These are phyloP conservation scores for Pelargonium myrrhifolium DNA, from an alignment of 441 rosid species.

Conservation along the genomic window DNA sequence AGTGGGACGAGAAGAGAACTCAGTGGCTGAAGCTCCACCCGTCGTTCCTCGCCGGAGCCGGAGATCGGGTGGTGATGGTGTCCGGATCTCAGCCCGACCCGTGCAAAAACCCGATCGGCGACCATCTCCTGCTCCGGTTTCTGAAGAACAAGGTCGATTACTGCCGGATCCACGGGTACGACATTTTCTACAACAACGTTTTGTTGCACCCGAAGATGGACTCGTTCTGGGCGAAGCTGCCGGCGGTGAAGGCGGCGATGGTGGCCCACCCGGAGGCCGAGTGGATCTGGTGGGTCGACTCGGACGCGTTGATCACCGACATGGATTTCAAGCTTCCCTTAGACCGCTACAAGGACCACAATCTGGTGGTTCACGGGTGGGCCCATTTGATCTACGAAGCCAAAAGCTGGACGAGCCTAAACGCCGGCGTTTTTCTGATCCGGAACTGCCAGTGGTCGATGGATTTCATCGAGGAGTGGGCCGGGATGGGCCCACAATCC, in stretches of 20 bases:
- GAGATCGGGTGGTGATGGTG: slow-evolving; percentile 55
- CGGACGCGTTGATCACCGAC: slow-evolving; percentile 83
- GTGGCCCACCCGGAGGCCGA: slow-evolving; percentile 93
- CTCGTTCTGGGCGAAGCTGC: slow-evolving; percentile 74
- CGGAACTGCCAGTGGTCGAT: slow-evolving; percentile 96
- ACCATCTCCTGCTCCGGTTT: slow-evolving; percentile 57
- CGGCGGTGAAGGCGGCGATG: slow-evolving; percentile 73
- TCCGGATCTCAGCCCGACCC: slow-evolving; percentile 76
- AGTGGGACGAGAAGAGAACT: slow-evolving; percentile 74
- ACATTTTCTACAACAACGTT: slow-evolving; percentile 65
- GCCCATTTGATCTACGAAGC: slow-evolving; percentile 37
- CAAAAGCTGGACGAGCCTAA: slow-evolving; percentile 72
- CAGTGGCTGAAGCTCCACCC: slow-evolving; percentile 71
- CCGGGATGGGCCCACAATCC: slow-evolving; percentile 53
- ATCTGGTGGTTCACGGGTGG: slow-evolving; percentile 90
- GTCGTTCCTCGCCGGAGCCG: slow-evolving; percentile 41
- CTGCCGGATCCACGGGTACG: slow-evolving; percentile 67
- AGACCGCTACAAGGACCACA: slow-evolving; percentile 48
- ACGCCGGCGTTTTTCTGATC: too few relatives aligned
- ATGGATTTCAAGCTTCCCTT: slow-evolving; percentile 78
- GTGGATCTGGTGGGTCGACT: slow-evolving; percentile 99
- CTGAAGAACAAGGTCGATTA: slow-evolving; percentile 90
- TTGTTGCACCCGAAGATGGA: slow-evolving; percentile 68
- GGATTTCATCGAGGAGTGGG: slow-evolving; percentile 70
- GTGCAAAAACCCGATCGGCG: slow-evolving; percentile 76